Evolutionary conservation across 169 alveolate genomes (phyloP), one percentile per base, ranked within the genome.

Genomic region (Plasmodium inui): DNA sequence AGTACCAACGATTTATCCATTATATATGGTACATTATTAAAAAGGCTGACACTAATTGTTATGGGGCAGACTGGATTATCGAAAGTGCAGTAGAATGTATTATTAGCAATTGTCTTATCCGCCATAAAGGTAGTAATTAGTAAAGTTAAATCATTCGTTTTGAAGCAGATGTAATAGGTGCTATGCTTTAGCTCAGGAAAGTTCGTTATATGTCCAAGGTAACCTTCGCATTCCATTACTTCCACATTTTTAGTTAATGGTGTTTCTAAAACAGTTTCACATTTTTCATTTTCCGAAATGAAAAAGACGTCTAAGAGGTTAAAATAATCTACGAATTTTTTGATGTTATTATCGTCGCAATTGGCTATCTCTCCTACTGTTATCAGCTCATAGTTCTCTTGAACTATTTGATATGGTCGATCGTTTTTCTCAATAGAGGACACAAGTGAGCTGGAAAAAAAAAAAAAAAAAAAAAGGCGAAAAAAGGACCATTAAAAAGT

Each of bases 81-180:
- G n/a, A 46, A 53, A 34, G 78, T 76, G 70, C 93, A 86, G 79
- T 74, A 53, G 76, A 55, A 86, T 76, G 93, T 74, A 26, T 39
- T 86, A 14, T 19, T 5, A 9, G 53, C 26, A 76, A 86, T 53
- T 86, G 74, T 34, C 67, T 86, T 86, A 70, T 86, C 83, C 26
- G 80, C 19, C 14, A 6, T 32, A 53, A 86, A 50, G 28, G 39
- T 86, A 46, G 41, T 46, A 57, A 86, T 37, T 70, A 86, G 50
- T 30, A 86, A 30, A 46, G 84, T 34, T 86, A 37, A 14, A 44
- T 86, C 41, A 53, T 86, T 86, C 30, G 50, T 73, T 50, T 44
- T 84, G 50, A 86, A 50, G 70, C 93, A 86, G 57, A 70, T 76
- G 30, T 76, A 86, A 76, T 86, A 86, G 55, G 78, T 78, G 61